Evolutionary conservation across 2,329 filamentous ascomycete species (phyloP).

Genomic region (Pseudocercospora fijiensis): DNA sequence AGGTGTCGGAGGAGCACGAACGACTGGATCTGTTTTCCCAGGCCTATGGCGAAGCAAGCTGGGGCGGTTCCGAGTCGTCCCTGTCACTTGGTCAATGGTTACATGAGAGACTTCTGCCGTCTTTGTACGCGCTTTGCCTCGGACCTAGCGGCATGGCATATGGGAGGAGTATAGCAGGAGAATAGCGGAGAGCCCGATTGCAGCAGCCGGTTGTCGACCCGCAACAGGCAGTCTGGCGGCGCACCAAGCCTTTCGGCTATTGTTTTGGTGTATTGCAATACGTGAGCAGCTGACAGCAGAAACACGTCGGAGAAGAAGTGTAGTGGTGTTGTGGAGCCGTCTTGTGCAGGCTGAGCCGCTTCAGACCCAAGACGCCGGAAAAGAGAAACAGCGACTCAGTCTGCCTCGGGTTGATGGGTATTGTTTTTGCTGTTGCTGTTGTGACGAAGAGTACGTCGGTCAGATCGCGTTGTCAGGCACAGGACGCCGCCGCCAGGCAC

Average conservation of each 20-base stretch:
- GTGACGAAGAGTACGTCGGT: background rate
- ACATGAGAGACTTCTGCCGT: constrained; percentile 15
- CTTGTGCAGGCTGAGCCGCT: constrained; percentile 3
- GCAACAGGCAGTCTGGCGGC: constrained; percentile 12
- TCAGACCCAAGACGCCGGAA: background rate
- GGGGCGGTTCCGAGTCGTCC: constrained; percentile 4
- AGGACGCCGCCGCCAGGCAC: background rate
- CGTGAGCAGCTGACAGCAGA: constrained; percentile 18
- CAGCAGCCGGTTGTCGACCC: background rate
- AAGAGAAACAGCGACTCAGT: background rate
- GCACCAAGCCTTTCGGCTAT: constrained; percentile 18
- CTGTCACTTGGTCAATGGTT: constrained; percentile 8
- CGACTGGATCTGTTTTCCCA: background rate
- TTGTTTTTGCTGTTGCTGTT: constrained; percentile 6
- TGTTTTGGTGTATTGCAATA: constrained; percentile 14
- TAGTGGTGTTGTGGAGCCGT: constrained; percentile 23
- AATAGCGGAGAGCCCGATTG: constrained; percentile 5
- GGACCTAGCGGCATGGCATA: background rate
- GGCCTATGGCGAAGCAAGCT: background rate
- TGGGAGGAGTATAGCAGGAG: constrained; percentile 8
- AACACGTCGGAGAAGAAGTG: constrained; percentile 17
- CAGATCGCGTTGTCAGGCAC: background rate
- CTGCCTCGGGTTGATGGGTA: background rate
- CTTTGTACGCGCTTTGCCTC: constrained; percentile 14
- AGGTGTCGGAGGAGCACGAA: background rate